Evolutionary conservation across 345 rosid species (phyloP), one percentile per base, ranked within the genome.

Genomic region (Hypericum perforatum): DNA sequence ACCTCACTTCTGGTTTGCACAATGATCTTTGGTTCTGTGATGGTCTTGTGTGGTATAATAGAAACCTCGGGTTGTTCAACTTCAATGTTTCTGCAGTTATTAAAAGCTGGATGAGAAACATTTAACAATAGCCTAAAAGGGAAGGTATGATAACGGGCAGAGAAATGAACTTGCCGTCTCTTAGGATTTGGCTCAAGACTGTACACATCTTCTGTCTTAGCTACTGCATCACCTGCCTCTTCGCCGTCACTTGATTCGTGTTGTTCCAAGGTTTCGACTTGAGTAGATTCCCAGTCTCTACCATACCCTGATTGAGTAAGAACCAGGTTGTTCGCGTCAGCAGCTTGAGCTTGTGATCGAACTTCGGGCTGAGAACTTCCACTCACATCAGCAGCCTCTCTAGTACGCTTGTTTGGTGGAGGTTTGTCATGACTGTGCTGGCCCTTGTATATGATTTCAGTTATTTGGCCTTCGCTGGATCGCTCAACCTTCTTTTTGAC

Each of bases 1-100:
- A 92, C 94, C 76, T 88, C 94, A 74, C 98, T 92, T 78, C 86
- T 83, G 16, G 98, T 92, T 75, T 92, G 98, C 55, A 92, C 82
- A 12, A 88, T 75, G 53, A 92, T 82, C 80, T 83, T 92, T 0
- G 96, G 73, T 56, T 92, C 98, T 6, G 90, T 73, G 64, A 88
- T 82, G 4, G 92, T 69, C 72, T 79, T 77, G 56, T 83, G 95
- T 16, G 86, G 74, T 66, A 74, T 63, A 39, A 74, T 63, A 39
- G 81, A 70, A 32, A 56, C 77, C 49, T 74, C 73, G 16, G 72
- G 43, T 56, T 69, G 69, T 38, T 46, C 78, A 29, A 39, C 52
- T 29, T 75, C 81, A 11, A 54, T 59, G 52, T 74, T 78, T 66
- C 97, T 86, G 80, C 55, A 69, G 10, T 49, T 22, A 22, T 51